A percentile compares a stretch with the other conserved stretches of the same genome.
Conservation (phyloP, 495 filamentous ascomycete species). For the Annulohypoxylon nitens region DNA sequence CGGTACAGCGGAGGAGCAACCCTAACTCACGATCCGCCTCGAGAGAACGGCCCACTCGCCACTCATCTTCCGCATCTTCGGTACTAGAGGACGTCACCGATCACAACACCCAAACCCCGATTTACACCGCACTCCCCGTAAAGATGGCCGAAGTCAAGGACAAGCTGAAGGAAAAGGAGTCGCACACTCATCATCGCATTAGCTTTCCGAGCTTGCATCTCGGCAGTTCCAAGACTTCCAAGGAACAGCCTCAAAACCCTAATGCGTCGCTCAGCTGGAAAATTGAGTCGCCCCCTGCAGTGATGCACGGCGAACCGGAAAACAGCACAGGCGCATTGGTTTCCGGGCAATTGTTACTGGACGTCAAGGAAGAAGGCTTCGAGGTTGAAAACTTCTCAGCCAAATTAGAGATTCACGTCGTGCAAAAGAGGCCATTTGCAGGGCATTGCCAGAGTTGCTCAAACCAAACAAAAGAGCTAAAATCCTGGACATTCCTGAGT, state of each 20-base stretch:
- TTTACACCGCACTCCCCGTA: constrained; percentile 47
- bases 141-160: constrained; percentile 53
- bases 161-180: constrained; percentile 59
- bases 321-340: constrained; percentile 88
- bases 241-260: constrained; percentile 55
- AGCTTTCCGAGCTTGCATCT: constrained; percentile 63
- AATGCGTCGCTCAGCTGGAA: constrained; percentile 76
- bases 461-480: constrained; percentile 75
- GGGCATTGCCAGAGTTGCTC: constrained; percentile 82
- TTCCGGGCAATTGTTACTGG: constrained; percentile 84
- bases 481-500: constrained; percentile 81
- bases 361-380: constrained; percentile 72
- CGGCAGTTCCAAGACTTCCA: constrained; percentile 57
- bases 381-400: constrained; percentile 79
- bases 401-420: constrained; percentile 72
- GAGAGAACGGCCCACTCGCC: constrained; percentile 46
- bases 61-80: constrained; percentile 54
- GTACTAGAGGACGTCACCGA: constrained; percentile 52
- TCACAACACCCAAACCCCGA: constrained; percentile 30
- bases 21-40: constrained; percentile 44
- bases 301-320: constrained; percentile 81
- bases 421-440: constrained; percentile 82
- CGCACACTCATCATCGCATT: constrained; percentile 59
- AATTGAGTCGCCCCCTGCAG: constrained; percentile 90
- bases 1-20: constrained; percentile 48